Evolutionary conservation across 1,284 basidiomycete genomes (phyloP).

Genomic region (Cutaneotrichosporon curvatum): DNA sequence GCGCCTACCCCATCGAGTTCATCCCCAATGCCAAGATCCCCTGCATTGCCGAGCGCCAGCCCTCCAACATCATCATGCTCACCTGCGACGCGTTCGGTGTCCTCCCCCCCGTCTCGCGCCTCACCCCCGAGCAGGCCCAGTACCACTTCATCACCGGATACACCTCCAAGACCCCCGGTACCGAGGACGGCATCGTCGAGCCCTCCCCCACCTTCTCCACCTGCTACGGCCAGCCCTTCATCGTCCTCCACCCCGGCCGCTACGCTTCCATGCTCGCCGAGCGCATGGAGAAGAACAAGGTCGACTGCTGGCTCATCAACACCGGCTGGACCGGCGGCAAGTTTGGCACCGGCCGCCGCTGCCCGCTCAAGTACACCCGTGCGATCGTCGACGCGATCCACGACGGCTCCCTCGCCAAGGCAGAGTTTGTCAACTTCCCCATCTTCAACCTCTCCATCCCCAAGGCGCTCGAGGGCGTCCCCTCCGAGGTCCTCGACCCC

Average conservation of each 20-base stretch:
- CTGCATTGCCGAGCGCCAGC: slow-evolving; percentile 74
- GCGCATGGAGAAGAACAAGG: slow-evolving; percentile 84
- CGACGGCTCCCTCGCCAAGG: slow-evolving; percentile 78
- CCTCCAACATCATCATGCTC: slow-evolving; percentile 88
- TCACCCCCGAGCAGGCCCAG: slow-evolving; percentile 89
- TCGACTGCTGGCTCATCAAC: slow-evolving; percentile 98
- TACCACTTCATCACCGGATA: slow-evolving; percentile 97
- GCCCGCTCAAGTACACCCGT: slow-evolving; percentile 91
- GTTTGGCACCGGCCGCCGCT: slow-evolving; percentile 83
- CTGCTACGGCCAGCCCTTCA: slow-evolving; percentile 98
- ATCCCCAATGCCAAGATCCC: slow-evolving; percentile 95
- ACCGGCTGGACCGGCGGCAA: slow-evolving; percentile 97
- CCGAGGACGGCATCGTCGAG: slow-evolving; percentile 95
- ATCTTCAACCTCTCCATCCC: slow-evolving; percentile 77
- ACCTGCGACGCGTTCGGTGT: slow-evolving; percentile 99
- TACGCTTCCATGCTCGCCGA: slow-evolving; percentile 97
- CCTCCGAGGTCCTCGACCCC: slow-evolving; percentile 81
- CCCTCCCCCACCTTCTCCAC: slow-evolving; percentile 99
- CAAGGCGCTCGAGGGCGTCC: slow-evolving; percentile 70
- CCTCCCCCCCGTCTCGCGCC: slow-evolving; percentile 87
- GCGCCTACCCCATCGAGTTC: slow-evolving; percentile 94
- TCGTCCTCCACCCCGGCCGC: slow-evolving; percentile 88
- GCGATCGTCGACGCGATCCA: slow-evolving; percentile 96
- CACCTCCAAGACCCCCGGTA: slow-evolving; percentile 82
- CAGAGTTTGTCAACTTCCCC: slow-evolving; percentile 76